Evolutionary conservation across 306 rosid species (phyloP).

Genomic region (Aeschynomene evenia): DNA sequence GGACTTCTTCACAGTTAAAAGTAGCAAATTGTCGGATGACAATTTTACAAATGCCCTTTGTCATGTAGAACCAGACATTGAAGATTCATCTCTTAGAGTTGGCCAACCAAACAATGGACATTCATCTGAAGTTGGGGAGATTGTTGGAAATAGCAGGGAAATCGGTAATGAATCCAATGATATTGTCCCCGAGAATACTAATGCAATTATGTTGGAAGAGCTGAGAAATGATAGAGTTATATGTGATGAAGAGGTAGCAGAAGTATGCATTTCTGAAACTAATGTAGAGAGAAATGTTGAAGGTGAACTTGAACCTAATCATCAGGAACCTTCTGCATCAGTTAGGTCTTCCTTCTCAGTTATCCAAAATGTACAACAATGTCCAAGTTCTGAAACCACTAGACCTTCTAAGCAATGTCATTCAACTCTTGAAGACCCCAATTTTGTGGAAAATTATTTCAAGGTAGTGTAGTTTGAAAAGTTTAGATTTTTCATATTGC

Average conservation of each 20-base stretch:
- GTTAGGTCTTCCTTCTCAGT: constrained; percentile 35
- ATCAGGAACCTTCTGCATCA: constrained; percentile 44
- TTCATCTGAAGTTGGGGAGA: constrained; percentile 35
- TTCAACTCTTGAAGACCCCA: constrained; percentile 72
- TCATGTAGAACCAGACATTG: constrained; percentile 44
- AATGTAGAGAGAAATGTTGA: constrained; percentile 33
- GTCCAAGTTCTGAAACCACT: constrained; percentile 38
- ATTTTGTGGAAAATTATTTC: constrained; percentile 91
- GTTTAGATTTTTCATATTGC: background rate
- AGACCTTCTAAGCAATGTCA: constrained; percentile 56
- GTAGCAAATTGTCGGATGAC: constrained; percentile 32
- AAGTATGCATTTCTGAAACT: constrained; percentile 36
- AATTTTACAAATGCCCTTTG: constrained; percentile 28
- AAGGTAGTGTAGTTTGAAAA: constrained; percentile 57
- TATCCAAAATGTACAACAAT: constrained; percentile 32
- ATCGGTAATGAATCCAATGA: constrained; percentile 39
- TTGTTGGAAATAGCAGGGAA: constrained; percentile 29
- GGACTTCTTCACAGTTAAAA: constrained; percentile 62
- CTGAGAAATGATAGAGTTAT: constrained; percentile 33
- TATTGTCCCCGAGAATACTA: constrained; percentile 26
- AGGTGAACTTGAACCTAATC: constrained; percentile 40
- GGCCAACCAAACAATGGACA: constrained; percentile 40
- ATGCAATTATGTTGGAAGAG: constrained; percentile 38
- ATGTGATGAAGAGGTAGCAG: constrained; percentile 34
- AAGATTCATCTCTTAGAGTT: constrained; percentile 39